Conservation (phyloP, 2,329 filamentous ascomycete species). For the Nigrospora sphaerica region DNA sequence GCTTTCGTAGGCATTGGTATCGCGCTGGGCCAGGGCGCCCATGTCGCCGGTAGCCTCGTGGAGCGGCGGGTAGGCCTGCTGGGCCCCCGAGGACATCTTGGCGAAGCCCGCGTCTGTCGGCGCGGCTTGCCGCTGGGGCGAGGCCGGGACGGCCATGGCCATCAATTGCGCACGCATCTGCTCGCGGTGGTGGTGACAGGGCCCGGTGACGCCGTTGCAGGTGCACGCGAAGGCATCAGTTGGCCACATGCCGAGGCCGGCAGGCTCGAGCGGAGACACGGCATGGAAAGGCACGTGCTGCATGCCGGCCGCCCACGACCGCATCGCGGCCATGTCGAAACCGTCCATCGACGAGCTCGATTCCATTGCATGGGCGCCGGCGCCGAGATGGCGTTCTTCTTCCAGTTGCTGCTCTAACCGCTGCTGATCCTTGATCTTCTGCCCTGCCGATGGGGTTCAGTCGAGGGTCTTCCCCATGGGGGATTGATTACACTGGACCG, state of each 20-base stretch:
- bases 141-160: neutral
- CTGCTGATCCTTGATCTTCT: too few species aligned
- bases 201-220: neutral
- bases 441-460: too few species aligned
- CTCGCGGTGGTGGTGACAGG: neutral
- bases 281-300: neutral
- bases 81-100: neutral
- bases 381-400: neutral
- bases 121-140: neutral
- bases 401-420: too few species aligned
- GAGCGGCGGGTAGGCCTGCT: neutral
- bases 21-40: neutral
- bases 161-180: too few species aligned
- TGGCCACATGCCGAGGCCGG: too few species aligned
- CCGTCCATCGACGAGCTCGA: too few species aligned
- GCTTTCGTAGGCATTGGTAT: too few species aligned
- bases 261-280: too few species aligned
- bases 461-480: neutral
- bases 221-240: neutral
- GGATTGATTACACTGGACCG: neutral
- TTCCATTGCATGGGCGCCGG: neutral
- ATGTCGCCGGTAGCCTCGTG: neutral
- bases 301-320: neutral
- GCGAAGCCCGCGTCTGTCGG: neutral
- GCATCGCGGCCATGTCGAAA: too few species aligned